phyloP scores from a whole-genome alignment of 2,329 filamentous ascomycete species.

The Helicocarpus griseus region DNA sequence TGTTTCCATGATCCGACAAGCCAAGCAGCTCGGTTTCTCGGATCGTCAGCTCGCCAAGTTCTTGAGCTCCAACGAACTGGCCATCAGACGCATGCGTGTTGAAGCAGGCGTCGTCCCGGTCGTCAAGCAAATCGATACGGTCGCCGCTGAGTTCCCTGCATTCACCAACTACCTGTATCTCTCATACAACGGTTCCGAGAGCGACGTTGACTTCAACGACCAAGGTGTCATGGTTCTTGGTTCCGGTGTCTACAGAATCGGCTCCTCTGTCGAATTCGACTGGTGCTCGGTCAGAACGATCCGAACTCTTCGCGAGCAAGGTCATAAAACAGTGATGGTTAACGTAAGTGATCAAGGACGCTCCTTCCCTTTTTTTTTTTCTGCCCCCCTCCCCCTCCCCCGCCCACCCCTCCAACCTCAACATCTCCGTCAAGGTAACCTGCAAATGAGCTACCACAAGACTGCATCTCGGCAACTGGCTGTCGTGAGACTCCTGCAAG shows the following conservation, averaged over 20 bases:
- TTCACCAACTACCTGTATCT: slow-evolving; percentile 94
- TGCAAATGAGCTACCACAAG: slow-evolving; percentile 9
- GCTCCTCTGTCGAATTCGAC: slow-evolving; percentile 96
- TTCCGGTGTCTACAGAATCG: slow-evolving; percentile 93
- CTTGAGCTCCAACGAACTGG: slow-evolving; percentile 88
- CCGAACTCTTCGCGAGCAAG: slow-evolving; percentile 72
- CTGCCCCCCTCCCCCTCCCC: background rate
- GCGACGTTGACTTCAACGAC: slow-evolving; percentile 76
- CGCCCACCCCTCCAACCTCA: background rate
- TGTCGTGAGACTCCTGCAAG: too few species aligned
- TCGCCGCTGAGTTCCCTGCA: slow-evolving; percentile 91
- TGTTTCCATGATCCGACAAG: slow-evolving; percentile 60
- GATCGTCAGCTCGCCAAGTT: slow-evolving; percentile 91
- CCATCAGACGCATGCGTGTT: slow-evolving; percentile 72
- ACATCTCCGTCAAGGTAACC: background rate
- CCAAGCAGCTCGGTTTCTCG: slow-evolving; percentile 89
- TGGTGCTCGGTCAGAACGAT: slow-evolving; percentile 97
- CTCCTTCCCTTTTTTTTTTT: background rate
- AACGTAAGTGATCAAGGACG: slow-evolving; percentile 39
- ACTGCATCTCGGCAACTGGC: background rate
- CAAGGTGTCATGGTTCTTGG: slow-evolving; percentile 93
- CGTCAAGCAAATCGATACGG: slow-evolving; percentile 97
- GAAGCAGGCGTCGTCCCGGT: slow-evolving; percentile 78
- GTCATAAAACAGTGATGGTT: slow-evolving; percentile 92
- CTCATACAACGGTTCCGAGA: slow-evolving; percentile 85